phyloP scores from a whole-genome alignment of 192 early-diverging fungal genomes.

The Podila epicladia region DNA sequence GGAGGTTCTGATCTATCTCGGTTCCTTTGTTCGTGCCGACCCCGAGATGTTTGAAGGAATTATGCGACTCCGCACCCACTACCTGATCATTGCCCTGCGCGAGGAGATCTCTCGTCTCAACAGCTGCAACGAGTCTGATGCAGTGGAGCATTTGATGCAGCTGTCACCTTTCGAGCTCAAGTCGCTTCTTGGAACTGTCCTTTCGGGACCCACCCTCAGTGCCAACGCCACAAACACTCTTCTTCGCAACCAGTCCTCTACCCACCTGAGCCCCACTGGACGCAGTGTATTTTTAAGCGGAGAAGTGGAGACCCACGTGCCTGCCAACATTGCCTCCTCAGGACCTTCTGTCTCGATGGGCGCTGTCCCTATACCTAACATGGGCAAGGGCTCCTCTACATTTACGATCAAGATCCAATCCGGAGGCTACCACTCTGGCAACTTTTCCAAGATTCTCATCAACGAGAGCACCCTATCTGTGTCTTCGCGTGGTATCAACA shows the following conservation, averaged over 20 bases:
- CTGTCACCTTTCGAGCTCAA: conserved; percentile 84
- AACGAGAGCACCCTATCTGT: conserved; percentile 57
- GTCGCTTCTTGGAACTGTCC: conserved; percentile 71
- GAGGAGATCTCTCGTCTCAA: conserved; percentile 81
- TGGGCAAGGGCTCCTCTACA: conserved; percentile 40
- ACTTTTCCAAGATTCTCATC: conserved; percentile 74
- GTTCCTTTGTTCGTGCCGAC: conserved; percentile 69
- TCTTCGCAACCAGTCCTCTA: conserved; percentile 49
- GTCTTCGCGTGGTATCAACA: conserved; percentile 75
- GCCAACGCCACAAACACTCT: conserved; percentile 45
- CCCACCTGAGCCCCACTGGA: conserved; percentile 35
- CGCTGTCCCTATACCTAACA: conserved; percentile 12
- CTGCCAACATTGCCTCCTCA: conserved; percentile 4
- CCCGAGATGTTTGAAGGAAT: conserved; percentile 82
- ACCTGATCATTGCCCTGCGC: conserved; percentile 82
- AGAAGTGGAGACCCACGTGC: background rate
- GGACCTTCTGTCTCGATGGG: conserved; percentile 13
- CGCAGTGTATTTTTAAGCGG: background rate
- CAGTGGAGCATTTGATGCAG: conserved; percentile 80
- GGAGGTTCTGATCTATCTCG: conserved; percentile 82
- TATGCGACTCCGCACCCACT: conserved; percentile 78
- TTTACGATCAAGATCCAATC: conserved; percentile 70
- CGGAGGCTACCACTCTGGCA: conserved; percentile 75
- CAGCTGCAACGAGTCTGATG: conserved; percentile 76
- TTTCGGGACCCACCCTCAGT: conserved; percentile 64